phyloP scores from a whole-genome alignment of 1,284 basidiomycete genomes.

The Pseudozyma pruni region DNA sequence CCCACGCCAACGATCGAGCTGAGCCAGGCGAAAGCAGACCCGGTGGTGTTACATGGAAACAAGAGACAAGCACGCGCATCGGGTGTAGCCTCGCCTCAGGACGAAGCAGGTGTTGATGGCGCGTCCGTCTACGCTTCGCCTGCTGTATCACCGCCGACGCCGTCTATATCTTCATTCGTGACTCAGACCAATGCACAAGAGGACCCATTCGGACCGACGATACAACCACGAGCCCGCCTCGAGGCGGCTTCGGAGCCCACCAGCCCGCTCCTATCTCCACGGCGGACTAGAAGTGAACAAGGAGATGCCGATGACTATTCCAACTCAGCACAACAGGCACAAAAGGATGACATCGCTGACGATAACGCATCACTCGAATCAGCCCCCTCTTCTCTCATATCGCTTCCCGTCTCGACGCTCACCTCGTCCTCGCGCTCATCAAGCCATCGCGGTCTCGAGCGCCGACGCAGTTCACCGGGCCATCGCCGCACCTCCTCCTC shows the following conservation, averaged over 20 bases:
- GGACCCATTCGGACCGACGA: not conserved
- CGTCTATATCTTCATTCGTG: not conserved
- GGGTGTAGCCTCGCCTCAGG: not conserved
- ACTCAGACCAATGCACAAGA: not conserved
- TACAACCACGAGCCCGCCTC: not conserved
- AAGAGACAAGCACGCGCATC: conserved; percentile 32
- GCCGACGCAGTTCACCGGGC: conserved; percentile 22
- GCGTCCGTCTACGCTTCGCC: conserved; percentile 2
- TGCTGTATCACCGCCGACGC: conserved; percentile 8
- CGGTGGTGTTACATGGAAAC: conserved; percentile 46
- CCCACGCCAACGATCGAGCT: conserved; percentile 41
- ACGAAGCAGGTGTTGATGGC: conserved; percentile 4
- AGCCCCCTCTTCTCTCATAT: conserved; percentile 37
- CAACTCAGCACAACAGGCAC: not conserved
- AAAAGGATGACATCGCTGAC: conserved; percentile 9
- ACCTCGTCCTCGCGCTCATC: conserved; percentile 37
- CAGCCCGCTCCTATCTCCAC: conserved; percentile 16
- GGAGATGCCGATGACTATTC: not conserved
- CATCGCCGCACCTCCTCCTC: conserved; percentile 10
- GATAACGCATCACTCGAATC: conserved; percentile 41
- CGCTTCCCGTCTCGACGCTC: conserved; percentile 40
- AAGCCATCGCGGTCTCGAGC: conserved; percentile 22
- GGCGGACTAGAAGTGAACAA: not conserved
- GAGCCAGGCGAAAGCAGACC: conserved; percentile 31
- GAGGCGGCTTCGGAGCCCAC: conserved; percentile 18